phyloP scores from a whole-genome alignment of 176 grass and related monocot species.

The Zoysia japonica region DNA sequence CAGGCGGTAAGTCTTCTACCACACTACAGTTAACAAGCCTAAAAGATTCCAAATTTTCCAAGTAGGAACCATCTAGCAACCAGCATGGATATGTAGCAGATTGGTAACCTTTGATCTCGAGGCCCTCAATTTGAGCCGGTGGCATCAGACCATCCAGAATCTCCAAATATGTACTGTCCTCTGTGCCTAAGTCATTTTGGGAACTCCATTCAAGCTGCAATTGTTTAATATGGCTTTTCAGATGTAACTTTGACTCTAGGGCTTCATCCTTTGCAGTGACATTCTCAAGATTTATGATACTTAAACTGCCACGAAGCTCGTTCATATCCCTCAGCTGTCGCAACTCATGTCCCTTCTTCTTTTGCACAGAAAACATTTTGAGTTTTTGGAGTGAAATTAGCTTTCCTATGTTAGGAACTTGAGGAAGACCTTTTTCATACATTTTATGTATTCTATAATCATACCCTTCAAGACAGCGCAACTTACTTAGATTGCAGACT shows the following conservation, averaged over 20 bases:
- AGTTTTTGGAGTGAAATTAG: conserved; percentile 7
- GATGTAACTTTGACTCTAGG: not conserved
- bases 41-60: not conserved
- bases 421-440: not conserved
- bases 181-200: not conserved
- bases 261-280: conserved; percentile 17
- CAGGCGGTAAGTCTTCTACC: not conserved
- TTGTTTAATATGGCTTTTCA: not conserved
- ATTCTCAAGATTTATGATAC: not conserved
- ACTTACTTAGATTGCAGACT: not conserved
- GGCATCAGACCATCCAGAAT: conserved; percentile 19
- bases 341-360: conserved; percentile 17
- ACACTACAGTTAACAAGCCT: not conserved
- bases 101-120: not conserved
- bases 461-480: not conserved
- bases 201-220: not conserved
- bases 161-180: not conserved
- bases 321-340: conserved; percentile 12
- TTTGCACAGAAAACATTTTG: not conserved
- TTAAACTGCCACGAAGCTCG: not conserved
- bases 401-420: conserved; percentile 10
- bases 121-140: not conserved
- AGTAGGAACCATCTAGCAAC: conserved; percentile 6
- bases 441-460: too few relatives aligned
- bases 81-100: not conserved